Evolutionary conservation across 192 early-diverging fungal genomes (phyloP).

Genomic region (Coemansia sp.): DNA sequence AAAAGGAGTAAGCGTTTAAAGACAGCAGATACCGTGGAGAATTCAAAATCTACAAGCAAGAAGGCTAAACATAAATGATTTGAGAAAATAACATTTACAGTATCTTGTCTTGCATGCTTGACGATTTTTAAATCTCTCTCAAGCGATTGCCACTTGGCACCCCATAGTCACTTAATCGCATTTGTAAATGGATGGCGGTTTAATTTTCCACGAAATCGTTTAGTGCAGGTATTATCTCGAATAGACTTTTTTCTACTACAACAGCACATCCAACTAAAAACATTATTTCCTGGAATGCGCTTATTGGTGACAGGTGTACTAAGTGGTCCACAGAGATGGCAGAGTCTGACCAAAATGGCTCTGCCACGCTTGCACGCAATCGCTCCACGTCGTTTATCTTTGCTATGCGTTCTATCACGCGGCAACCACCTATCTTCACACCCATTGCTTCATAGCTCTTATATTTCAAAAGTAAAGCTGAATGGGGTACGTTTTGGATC

Average conservation of each 20-base stretch:
- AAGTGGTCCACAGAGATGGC: background rate
- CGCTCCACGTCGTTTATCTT: background rate
- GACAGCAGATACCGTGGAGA: background rate
- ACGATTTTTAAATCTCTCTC: too few relatives aligned
- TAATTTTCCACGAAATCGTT: background rate
- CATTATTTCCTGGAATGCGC: background rate
- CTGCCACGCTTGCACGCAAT: background rate
- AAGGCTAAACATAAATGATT: background rate
- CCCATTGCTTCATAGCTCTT: background rate
- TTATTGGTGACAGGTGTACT: background rate
- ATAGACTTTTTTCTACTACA: background rate
- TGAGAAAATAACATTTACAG: too few relatives aligned
- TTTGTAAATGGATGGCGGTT: too few relatives aligned
- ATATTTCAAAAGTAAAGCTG: background rate
- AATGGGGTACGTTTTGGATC: background rate
- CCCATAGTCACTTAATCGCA: too few relatives aligned
- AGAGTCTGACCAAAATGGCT: background rate
- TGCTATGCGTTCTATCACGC: background rate
- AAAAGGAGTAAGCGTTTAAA: constrained; percentile 6
- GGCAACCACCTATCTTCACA: background rate
- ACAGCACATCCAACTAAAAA: background rate
- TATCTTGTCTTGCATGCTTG: too few relatives aligned
- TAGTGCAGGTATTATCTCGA: background rate
- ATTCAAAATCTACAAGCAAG: background rate
- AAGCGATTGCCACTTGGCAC: background rate